Evolutionary conservation across 2,329 filamentous ascomycete species (phyloP), one percentile per base, ranked within the genome.

Genomic region (Cercospora brassicicola): DNA sequence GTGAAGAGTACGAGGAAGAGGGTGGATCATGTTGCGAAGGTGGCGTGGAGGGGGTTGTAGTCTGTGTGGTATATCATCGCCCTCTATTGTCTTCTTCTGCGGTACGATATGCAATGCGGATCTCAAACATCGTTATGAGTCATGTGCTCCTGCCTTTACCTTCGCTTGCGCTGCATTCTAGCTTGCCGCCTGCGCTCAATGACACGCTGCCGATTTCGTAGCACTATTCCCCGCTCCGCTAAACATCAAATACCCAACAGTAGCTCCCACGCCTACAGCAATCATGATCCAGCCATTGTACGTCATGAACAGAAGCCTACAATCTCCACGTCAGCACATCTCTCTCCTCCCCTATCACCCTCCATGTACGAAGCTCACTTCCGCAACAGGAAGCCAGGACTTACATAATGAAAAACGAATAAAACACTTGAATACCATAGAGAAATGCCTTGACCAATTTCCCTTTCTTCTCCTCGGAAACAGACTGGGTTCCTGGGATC

Each of bases 331-430:
- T 71, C 48, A 71, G 61, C 55, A 18, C 28, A 6, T 42, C 4
- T 9, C 6, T 7, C 18, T 36, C 5, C 8, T 15, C 7, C n/a
- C 18, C 28, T 0, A 6, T 8, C 59, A 5, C 18, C 18, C 18
- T 20, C 18, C 18, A 20, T 20, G 18, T 20, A 20, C 18, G 18
- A 36, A 13, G 26, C 26, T 28, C 15, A 1, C 89, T 2, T 23
- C 48, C 15, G 20, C 23, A 26, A 3, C 5, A 8, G 45, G 20
- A 51, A 31, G 5, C 15, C 3, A 3, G 6, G 3, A 59, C 94
- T 89, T 80, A 97, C 95, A 99, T 99, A 79, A 99, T 94, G 86
- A 99, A 98, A 77, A 99, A 98, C 57, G 94, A 96, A 81, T 99
- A 99, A 81, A 98, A 98, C 73, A 95, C 96, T 84, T 99, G 95